Percentiles rank a stretch among this genome's conserved stretches.
These are phyloP conservation scores for Chytriomyces sp. DNA, from an alignment of 192 early-diverging fungal genomes.

Conservation along the genomic window DNA sequence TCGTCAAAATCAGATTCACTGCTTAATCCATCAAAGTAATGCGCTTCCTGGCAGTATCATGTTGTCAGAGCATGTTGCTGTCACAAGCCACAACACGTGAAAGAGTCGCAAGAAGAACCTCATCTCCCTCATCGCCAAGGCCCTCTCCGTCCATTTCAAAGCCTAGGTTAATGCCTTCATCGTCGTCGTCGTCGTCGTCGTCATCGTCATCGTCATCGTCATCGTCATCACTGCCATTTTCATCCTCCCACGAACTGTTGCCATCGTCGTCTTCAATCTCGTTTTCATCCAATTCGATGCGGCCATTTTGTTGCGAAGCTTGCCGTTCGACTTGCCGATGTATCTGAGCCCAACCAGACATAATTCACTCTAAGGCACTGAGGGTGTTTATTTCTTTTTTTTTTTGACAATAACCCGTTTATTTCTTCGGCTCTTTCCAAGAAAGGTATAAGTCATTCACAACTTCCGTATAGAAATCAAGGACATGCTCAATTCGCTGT, in stretches of 20 bases:
- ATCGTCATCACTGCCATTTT: too few species aligned
- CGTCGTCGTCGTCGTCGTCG: not conserved
- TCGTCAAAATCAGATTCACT: not conserved
- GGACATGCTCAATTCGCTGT: constrained; percentile 15
- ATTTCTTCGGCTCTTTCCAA: too few species aligned
- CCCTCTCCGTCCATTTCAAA: not conserved
- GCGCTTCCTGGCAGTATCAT: not conserved
- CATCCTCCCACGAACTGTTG: too few species aligned
- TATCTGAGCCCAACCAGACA: too few species aligned
- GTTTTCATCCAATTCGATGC: too few species aligned
- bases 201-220: not conserved
- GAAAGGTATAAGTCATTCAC: not conserved
- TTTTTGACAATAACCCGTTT: too few species aligned
- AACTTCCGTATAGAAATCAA: not conserved
- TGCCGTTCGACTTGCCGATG: too few species aligned
- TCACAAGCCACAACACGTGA: not conserved
- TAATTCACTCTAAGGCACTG: too few species aligned
- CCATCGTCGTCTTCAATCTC: too few species aligned
- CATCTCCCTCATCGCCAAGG: not conserved
- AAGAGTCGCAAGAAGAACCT: not conserved
- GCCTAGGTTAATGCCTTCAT: not conserved
- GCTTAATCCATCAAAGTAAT: not conserved
- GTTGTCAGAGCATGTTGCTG: not conserved
- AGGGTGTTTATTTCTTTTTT: too few species aligned
- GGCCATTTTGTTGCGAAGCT: too few species aligned